Conservation (phyloP, 1,284 basidiomycete genomes). For the Malassezia nana region DNA sequence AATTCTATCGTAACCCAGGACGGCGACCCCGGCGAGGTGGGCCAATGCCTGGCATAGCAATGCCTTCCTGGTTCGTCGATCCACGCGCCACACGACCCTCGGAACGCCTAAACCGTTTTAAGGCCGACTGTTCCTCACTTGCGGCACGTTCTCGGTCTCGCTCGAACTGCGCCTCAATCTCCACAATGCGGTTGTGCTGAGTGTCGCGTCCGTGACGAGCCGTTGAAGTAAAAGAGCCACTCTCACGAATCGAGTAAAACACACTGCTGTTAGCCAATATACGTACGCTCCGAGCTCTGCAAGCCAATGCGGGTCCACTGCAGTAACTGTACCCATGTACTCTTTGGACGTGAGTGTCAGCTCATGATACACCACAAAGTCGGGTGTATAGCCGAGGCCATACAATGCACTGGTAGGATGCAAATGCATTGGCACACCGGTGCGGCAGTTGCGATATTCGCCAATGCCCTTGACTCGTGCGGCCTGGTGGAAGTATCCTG, state of each 20-base stretch:
- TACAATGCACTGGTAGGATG: constrained; percentile 95
- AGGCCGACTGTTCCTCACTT: constrained; percentile 6
- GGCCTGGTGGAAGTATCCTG: constrained; percentile 98
- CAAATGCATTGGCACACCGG: constrained; percentile 71
- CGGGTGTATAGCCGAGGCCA: constrained; percentile 83
- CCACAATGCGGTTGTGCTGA: constrained; percentile 78
- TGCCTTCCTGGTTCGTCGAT: constrained; percentile 1
- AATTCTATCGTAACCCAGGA: not conserved
- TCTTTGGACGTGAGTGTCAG: constrained; percentile 41
- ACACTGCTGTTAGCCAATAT: constrained; percentile 60
- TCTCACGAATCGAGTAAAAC: constrained; percentile 88
- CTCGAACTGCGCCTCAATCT: constrained; percentile 58
- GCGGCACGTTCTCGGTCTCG: constrained; percentile 21
- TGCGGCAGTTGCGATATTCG: constrained; percentile 93
- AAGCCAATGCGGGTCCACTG: constrained; percentile 48
- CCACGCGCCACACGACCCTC: not conserved
- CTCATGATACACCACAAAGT: constrained; percentile 94
- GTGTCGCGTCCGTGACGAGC: constrained; percentile 59
- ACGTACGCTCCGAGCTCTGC: constrained; percentile 30
- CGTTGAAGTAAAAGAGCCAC: constrained; percentile 56
- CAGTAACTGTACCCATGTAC: constrained; percentile 44
- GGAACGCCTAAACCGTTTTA: constrained; percentile 6
- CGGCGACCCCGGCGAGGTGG: constrained; percentile 9
- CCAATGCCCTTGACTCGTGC: constrained; percentile 96
- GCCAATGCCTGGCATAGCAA: constrained; percentile 13